phyloP scores from a whole-genome alignment of 352 stramenopile species.

The Phytophthora rubi region DNA sequence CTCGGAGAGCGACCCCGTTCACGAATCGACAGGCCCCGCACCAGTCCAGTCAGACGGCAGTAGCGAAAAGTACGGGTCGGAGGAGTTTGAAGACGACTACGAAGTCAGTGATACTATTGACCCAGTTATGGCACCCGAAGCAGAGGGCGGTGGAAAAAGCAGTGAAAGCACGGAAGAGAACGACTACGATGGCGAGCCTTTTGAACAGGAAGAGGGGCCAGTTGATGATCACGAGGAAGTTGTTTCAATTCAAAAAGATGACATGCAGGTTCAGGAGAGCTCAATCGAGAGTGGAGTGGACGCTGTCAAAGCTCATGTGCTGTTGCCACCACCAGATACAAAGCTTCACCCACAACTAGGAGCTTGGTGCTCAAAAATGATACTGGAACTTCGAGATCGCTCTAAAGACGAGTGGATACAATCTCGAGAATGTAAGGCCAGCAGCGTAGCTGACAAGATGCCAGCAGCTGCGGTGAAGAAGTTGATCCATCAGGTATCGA shows the following conservation, averaged over 20 bases:
- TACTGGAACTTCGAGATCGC: slow-evolving; percentile 4
- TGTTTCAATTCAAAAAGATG: no score
- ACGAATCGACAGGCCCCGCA: neutral
- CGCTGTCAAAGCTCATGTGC: neutral
- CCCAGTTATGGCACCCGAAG: neutral
- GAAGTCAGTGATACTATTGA: neutral
- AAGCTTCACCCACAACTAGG: slow-evolving; percentile 5
- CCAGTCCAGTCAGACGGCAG: neutral
- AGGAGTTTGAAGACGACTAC: slow-evolving; percentile 32
- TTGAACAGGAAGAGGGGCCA: slow-evolving; percentile 19
- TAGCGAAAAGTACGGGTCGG: slow-evolving; percentile 18
- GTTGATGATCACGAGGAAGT: neutral
- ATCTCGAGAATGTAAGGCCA: neutral
- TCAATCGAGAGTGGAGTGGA: neutral
- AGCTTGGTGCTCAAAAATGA: slow-evolving; percentile 21
- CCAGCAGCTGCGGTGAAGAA: slow-evolving; percentile 4
- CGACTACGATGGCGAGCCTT: slow-evolving; percentile 21
- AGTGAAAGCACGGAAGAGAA: neutral
- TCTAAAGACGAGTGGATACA: neutral
- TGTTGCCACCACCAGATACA: neutral
- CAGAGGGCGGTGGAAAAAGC: neutral
- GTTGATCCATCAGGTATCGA: slow-evolving; percentile 16
- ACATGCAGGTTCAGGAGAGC: neutral
- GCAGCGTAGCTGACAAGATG: neutral
- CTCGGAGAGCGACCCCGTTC: slow-evolving; percentile 6